These are phyloP conservation scores for Scheffersomyces titani DNA, from an alignment of 1,139 yeast genomes.

Conservation along the genomic window DNA sequence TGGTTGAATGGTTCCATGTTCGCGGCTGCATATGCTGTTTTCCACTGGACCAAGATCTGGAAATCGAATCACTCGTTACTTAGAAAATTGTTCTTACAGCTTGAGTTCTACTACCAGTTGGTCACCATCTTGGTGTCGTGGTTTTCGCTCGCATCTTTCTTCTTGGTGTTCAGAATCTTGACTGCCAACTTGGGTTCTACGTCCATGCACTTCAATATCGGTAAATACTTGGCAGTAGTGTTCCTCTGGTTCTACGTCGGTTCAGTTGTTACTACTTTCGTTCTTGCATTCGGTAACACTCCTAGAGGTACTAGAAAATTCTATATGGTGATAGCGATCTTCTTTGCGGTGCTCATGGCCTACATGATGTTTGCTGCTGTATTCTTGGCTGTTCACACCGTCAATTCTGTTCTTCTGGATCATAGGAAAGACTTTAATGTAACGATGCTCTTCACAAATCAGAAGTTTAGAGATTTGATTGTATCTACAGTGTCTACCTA, in stretches of 20 bases:
- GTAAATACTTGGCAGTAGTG: conserved; percentile 23
- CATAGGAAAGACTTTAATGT: conserved; percentile 47
- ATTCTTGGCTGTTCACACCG: conserved; percentile 76
- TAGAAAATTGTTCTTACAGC: conserved; percentile 62
- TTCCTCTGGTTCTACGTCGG: conserved; percentile 27
- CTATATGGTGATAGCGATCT: conserved; percentile 20
- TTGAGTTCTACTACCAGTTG: conserved; percentile 72
- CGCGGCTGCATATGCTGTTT: conserved; percentile 75
- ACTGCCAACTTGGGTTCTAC: conserved; percentile 55
- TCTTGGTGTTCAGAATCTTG: conserved; percentile 68
- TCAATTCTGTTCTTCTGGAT: conserved; percentile 36
- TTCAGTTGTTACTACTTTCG: conserved; percentile 25
- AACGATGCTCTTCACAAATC: conserved; percentile 55
- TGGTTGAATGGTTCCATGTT: conserved; percentile 87
- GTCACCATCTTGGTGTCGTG: conserved; percentile 70
- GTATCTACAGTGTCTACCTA: conserved; percentile 88
- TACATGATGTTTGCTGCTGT: conserved; percentile 65
- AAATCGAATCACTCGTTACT: conserved; percentile 61
- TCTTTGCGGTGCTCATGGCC: conserved; percentile 28
- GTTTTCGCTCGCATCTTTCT: conserved; percentile 79
- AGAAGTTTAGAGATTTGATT: conserved; percentile 78
- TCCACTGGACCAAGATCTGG: conserved; percentile 75
- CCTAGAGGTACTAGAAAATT: conserved; percentile 27
- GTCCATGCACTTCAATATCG: conserved; percentile 35
- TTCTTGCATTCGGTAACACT: conserved; percentile 29